Percentiles rank a stretch among this genome's conserved stretches.
These are phyloP conservation scores for Phialocephala subalpina DNA, from an alignment of 2,329 filamentous ascomycete species.

Conservation along the genomic window DNA sequence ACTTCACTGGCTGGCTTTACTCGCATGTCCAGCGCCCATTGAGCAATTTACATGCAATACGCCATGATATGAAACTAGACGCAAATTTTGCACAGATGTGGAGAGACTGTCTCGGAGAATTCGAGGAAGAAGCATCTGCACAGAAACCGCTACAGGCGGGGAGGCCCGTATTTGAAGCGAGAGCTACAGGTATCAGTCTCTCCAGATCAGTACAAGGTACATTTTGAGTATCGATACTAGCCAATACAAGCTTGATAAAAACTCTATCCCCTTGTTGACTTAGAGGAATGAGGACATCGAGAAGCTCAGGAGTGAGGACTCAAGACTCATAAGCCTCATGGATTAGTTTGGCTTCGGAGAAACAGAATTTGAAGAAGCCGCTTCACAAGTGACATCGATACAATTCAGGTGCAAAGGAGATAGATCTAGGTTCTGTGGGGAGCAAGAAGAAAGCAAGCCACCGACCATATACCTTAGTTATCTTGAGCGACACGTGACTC, in stretches of 20 bases:
- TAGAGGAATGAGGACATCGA: no score
- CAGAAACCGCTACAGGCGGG: not conserved
- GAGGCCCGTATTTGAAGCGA: not conserved
- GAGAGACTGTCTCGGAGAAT: constrained; percentile 3
- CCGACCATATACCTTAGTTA: no score
- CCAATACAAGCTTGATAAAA: no score
- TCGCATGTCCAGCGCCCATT: not conserved
- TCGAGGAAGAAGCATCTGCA: not conserved
- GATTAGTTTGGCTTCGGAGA: not conserved
- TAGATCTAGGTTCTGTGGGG: not conserved
- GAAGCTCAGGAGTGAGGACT: no score
- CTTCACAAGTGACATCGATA: no score
- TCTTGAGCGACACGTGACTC: no score
- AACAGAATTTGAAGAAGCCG: not conserved
- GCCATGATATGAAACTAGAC: not conserved
- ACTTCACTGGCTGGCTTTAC: not conserved
- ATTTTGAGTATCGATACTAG: no score
- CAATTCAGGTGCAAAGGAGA: not conserved
- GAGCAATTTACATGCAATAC: not conserved
- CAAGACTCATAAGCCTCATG: no score
- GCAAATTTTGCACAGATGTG: not conserved
- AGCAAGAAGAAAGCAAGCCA: no score
- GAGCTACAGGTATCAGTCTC: no score
- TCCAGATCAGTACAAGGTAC: no score
- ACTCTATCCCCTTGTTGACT: no score